Evolutionary conservation across 345 rosid genomes (phyloP).

Genomic region (Clarkia xantiana): DNA sequence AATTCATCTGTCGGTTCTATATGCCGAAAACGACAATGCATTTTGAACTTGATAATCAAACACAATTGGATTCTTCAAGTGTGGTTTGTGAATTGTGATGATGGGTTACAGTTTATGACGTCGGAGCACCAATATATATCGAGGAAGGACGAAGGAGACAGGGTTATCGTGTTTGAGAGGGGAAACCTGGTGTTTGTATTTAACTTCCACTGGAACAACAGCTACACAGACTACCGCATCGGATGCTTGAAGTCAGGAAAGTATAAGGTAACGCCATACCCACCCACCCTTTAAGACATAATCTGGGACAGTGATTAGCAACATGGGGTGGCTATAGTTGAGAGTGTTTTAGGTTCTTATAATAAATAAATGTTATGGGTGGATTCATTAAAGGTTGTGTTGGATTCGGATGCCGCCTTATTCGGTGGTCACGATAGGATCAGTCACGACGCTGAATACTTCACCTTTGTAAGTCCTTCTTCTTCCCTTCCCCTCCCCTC

Average conservation of each 20-base stretch:
- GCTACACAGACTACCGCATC: constrained; percentile 64
- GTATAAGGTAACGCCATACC: constrained; percentile 46
- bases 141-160: constrained; percentile 74
- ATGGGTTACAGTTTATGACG: constrained; percentile 70
- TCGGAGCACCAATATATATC: constrained; percentile 82
- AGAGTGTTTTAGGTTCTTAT: too few relatives aligned
- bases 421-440: constrained; percentile 75
- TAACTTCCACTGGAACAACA: constrained; percentile 84
- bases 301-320: too few relatives aligned
- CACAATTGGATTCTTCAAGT: neutral
- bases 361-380: too few relatives aligned
- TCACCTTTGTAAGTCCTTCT: constrained; percentile 48
- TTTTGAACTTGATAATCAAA: too few relatives aligned
- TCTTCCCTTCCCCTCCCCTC: too few relatives aligned
- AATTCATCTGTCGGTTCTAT: neutral
- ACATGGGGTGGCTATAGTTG: too few relatives aligned
- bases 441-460: constrained; percentile 45
- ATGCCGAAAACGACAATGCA: neutral
- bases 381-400: constrained; percentile 35
- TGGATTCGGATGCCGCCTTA: constrained; percentile 63
- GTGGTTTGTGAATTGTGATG: neutral
- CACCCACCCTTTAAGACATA: too few relatives aligned
- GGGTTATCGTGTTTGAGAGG: constrained; percentile 65
- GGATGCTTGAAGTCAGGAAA: constrained; percentile 85
- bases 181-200: constrained; percentile 80